Percentiles rank a stretch among this genome's conserved stretches.
Conservation (phyloP, 208 protist genomes). For the Trypanosoma caninum region DNA sequence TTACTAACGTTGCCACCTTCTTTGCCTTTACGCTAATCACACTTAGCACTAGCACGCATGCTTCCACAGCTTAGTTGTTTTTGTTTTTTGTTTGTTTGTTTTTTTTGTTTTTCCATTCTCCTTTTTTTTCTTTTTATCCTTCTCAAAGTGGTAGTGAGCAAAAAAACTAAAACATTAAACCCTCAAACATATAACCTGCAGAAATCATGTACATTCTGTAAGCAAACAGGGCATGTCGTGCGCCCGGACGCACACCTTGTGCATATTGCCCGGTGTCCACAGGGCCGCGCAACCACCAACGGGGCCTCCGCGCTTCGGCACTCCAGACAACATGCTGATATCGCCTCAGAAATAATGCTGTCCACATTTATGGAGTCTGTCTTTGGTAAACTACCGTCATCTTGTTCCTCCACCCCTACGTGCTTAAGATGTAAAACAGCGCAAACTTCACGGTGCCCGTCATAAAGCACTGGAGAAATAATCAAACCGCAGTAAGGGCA, state of each 20-base stretch:
- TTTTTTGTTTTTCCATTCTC: too few relatives aligned
- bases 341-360: background rate
- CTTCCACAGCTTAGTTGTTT: too few relatives aligned
- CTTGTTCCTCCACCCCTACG: conserved; percentile 11
- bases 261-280: conserved; percentile 83
- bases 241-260: conserved; percentile 43
- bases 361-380: background rate
- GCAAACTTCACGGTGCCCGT: conserved; percentile 86
- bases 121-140: background rate
- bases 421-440: too few relatives aligned
- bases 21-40: too few relatives aligned
- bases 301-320: conserved; percentile 29
- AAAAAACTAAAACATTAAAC: conserved; percentile 16
- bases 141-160: background rate
- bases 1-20: too few relatives aligned
- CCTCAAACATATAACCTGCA: too few relatives aligned
- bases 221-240: conserved; percentile 77
- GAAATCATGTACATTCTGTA: conserved; percentile 40
- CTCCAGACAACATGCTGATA: conserved; percentile 15
- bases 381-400: background rate
- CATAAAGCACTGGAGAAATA: conserved; percentile 71
- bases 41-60: too few relatives aligned
- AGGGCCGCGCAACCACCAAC: conserved; percentile 63
- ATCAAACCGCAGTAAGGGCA: conserved; percentile 66
- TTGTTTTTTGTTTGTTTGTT: too few relatives aligned